phyloP scores from a whole-genome alignment of 306 rosid genomes.

The Castanea mollissima region DNA sequence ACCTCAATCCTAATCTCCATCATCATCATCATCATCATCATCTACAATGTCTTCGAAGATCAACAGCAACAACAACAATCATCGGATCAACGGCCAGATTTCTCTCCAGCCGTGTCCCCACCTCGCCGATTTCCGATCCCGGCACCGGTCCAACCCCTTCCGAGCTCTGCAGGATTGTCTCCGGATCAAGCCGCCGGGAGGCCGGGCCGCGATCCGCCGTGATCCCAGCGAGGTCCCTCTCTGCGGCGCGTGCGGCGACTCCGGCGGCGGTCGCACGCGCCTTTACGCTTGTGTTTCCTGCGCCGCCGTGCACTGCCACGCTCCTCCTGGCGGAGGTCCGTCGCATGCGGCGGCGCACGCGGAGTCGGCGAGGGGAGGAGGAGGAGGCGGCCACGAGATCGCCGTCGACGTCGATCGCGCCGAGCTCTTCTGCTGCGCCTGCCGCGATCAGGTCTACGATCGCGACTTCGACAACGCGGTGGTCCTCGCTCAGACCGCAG shows the following conservation, averaged over 20 bases:
- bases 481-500: constrained; percentile 65
- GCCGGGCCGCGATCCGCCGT: constrained; percentile 78
- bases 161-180: constrained; percentile 75
- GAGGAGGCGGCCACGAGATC: constrained; percentile 74
- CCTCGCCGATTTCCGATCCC: constrained; percentile 66
- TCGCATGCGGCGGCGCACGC: constrained; percentile 86
- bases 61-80: constrained; percentile 17
- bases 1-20: constrained; percentile 27
- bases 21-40: constrained; percentile 6
- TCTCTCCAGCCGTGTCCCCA: constrained; percentile 69
- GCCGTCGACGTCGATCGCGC: constrained; percentile 93
- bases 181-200: constrained; percentile 72
- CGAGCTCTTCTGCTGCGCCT: constrained; percentile 89
- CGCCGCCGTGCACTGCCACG: constrained; percentile 72
- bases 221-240: constrained; percentile 69
- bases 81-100: constrained; percentile 51
- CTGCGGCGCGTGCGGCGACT: constrained; percentile 57
- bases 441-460: constrained; percentile 88
- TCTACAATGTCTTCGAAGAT: constrained; percentile 68
- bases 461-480: constrained; percentile 88
- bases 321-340: constrained; percentile 7
- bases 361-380: constrained; percentile 47
- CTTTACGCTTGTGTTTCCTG: constrained; percentile 76
- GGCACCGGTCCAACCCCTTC: constrained; percentile 69
- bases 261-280: constrained; percentile 33